phyloP scores from a whole-genome alignment of 495 filamentous ascomycete genomes.

The Clohesyomyces aquaticus region DNA sequence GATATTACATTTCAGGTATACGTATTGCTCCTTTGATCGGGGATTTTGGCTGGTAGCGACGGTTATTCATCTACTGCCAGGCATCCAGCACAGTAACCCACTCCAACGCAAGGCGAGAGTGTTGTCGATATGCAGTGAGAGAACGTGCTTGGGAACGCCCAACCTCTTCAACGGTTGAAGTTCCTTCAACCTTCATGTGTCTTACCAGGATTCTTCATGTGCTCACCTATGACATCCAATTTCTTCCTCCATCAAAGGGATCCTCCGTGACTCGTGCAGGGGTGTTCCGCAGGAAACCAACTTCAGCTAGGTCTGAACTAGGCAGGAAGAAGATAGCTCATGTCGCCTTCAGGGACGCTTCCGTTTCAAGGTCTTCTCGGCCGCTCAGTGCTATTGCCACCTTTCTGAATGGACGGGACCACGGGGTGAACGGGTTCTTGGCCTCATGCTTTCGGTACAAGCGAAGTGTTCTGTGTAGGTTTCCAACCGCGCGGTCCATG shows the following conservation, averaged over 20 bases:
- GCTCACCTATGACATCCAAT: too few species aligned
- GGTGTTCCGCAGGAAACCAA: constrained; percentile 1
- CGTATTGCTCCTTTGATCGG: neutral
- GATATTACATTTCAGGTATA: neutral
- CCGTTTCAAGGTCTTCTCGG: constrained; percentile 6
- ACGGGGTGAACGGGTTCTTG: too few species aligned
- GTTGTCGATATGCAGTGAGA: neutral
- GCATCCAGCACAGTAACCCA: too few species aligned
- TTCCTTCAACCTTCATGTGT: neutral
- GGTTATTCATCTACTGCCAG: neutral
- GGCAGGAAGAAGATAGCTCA: neutral
- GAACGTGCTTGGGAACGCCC: neutral
- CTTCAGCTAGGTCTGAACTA: neutral
- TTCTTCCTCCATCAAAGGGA: neutral
- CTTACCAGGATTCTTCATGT: neutral
- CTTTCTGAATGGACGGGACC: too few species aligned
- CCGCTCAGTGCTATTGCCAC: too few species aligned
- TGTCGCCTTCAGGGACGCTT: neutral
- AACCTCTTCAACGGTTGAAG: neutral
- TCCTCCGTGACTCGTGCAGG: constrained; percentile 13
- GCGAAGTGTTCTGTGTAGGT: neutral
- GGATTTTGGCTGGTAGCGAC: neutral
- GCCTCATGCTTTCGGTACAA: neutral
- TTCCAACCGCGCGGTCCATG: constrained; percentile 7
- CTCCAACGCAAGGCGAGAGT: neutral